Evolutionary conservation across 2,329 filamentous ascomycete species (phyloP).

Genomic region (Fusarium coffeatum): DNA sequence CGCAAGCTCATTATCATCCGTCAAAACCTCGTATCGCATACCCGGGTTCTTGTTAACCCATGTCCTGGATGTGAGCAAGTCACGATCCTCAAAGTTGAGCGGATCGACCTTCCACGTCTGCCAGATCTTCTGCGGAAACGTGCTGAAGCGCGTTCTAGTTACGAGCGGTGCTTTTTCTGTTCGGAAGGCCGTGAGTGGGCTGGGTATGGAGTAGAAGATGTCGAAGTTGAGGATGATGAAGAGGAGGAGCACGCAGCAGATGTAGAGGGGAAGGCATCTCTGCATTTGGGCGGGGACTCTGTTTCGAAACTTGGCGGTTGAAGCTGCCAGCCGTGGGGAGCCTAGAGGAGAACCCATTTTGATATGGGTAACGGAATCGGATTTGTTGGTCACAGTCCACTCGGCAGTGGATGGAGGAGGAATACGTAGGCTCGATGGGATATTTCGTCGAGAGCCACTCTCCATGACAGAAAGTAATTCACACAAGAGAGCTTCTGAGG

Average conservation of each 20-base stretch:
- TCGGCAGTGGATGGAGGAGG: slow-evolving; percentile 29
- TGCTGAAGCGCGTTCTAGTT: slow-evolving; percentile 42
- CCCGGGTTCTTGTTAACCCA: slow-evolving; percentile 75
- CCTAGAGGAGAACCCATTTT: slow-evolving; percentile 51
- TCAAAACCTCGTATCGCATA: slow-evolving; percentile 76
- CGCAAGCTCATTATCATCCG: slow-evolving; percentile 73
- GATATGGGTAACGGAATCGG: neutral
- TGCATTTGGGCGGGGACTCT: slow-evolving; percentile 61
- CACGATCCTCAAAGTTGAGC: slow-evolving; percentile 72
- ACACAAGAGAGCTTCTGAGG: neutral
- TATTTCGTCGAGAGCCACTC: slow-evolving; percentile 40
- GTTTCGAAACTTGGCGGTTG: slow-evolving; percentile 51
- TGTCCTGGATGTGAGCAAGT: slow-evolving; percentile 69
- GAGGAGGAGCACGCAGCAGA: slow-evolving; percentile 57
- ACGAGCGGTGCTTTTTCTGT: slow-evolving; percentile 16
- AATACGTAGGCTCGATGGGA: slow-evolving; percentile 38
- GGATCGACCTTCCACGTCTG: slow-evolving; percentile 81
- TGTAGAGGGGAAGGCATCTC: slow-evolving; percentile 60
- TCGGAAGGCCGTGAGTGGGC: slow-evolving; percentile 35
- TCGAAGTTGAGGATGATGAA: slow-evolving; percentile 61
- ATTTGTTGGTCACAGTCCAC: slow-evolving; percentile 22
- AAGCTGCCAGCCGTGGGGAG: slow-evolving; percentile 53
- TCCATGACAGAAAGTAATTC: slow-evolving; percentile 35
- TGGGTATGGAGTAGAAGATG: slow-evolving; percentile 50
- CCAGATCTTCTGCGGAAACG: slow-evolving; percentile 78